Evolutionary conservation across 2,329 filamentous ascomycete genomes (phyloP).

Genomic region (Emergomyces orientalis): DNA sequence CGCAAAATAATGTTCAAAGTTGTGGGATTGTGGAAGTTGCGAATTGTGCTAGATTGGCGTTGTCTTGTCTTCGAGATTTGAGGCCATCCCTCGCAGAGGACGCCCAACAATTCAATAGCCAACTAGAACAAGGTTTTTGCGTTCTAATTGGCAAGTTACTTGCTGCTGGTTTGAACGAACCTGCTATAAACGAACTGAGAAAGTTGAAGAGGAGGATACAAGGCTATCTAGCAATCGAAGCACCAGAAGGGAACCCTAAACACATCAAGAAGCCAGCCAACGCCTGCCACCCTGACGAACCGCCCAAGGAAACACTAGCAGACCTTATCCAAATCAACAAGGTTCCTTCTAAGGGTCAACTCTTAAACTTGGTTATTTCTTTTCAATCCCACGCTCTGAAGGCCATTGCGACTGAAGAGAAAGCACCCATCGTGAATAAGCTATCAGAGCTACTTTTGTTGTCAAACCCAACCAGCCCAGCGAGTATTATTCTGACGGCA

Average conservation of each 20-base stretch:
- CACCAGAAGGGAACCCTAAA: slow-evolving; percentile 8
- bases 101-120: slow-evolving; percentile 22
- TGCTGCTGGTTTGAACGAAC: slow-evolving; percentile 32
- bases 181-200: slow-evolving; percentile 35
- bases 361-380: slow-evolving; percentile 29
- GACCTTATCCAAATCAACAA: slow-evolving; percentile 31
- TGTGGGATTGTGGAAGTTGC: slow-evolving; percentile 26
- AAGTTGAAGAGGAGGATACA: slow-evolving; percentile 31
- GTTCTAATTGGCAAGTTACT: slow-evolving; percentile 35
- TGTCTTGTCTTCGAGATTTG: slow-evolving; percentile 30
- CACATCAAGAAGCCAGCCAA: background rate
- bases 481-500: slow-evolving; percentile 31
- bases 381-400: slow-evolving; percentile 36
- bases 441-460: slow-evolving; percentile 25
- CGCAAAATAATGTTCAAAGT: slow-evolving; percentile 10
- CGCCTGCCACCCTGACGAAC: slow-evolving; percentile 13
- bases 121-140: slow-evolving; percentile 36
- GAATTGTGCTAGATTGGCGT: slow-evolving; percentile 33
- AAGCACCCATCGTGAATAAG: slow-evolving; percentile 26
- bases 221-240: slow-evolving; percentile 22
- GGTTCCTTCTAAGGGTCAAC: slow-evolving; percentile 19
- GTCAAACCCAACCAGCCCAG: slow-evolving; percentile 31
- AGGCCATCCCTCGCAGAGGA: slow-evolving; percentile 24
- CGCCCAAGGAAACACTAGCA: slow-evolving; percentile 28
- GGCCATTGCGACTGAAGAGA: slow-evolving; percentile 28